Percentiles rank a stretch among this genome's conserved stretches.
These are phyloP conservation scores for Nitzschia palea DNA, from an alignment of 108 stramenopile genomes.

Conservation along the genomic window DNA sequence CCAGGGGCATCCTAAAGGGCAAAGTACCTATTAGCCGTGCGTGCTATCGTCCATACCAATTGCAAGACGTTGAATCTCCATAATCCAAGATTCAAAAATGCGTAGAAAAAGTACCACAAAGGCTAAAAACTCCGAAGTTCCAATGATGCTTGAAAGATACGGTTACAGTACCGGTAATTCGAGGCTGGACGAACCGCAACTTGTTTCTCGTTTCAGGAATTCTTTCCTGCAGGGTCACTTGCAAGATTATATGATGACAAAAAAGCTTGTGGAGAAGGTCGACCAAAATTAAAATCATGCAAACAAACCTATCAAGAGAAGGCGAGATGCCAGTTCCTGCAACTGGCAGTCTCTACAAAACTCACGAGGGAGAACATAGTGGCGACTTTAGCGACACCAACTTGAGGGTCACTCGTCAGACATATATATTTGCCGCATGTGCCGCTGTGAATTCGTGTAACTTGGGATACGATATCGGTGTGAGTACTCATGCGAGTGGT, in stretches of 20 bases:
- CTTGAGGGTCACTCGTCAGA: constrained; percentile 24
- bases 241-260: no score
- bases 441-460: constrained; percentile 87
- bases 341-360: neutral
- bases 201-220: no score
- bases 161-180: neutral
- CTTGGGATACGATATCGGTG: constrained; percentile 65
- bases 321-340: neutral
- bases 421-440: constrained; percentile 58
- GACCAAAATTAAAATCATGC: no score
- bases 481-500: constrained; percentile 42
- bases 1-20: no score
- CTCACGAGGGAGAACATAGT: constrained; percentile 50
- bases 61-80: no score
- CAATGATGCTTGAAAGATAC: neutral
- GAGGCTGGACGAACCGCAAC: no score
- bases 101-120: no score
- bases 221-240: no score
- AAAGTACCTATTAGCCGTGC: no score
- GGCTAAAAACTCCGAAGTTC: neutral
- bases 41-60: no score
- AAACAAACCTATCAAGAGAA: neutral
- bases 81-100: no score
- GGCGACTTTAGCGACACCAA: constrained; percentile 30
- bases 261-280: no score